These are phyloP conservation scores for Plenodomus biglobosus DNA, from an alignment of 2,329 filamentous ascomycete species.

Conservation along the genomic window DNA sequence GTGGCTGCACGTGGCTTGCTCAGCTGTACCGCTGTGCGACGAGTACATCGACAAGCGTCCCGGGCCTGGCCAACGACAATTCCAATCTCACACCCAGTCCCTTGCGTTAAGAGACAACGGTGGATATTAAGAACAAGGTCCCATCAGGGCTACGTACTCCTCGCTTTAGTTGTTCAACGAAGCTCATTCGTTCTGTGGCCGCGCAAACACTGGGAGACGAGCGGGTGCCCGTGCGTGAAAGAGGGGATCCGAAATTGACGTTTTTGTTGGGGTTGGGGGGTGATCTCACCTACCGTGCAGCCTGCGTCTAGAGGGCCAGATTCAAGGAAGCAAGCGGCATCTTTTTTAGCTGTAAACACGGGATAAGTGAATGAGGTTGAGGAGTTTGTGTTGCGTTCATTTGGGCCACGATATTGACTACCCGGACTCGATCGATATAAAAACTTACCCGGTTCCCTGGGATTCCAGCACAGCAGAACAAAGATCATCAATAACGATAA, in stretches of 20 bases:
- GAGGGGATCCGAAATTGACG: slow-evolving; percentile 4
- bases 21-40: neutral
- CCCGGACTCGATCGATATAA: slow-evolving; percentile 1
- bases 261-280: no score
- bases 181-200: neutral
- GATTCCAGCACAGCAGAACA: no score
- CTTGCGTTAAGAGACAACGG: neutral
- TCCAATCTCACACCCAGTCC: neutral
- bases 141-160: neutral
- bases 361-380: neutral
- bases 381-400: neutral
- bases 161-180: neutral
- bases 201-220: neutral
- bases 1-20: neutral
- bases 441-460: neutral
- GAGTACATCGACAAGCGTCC: neutral
- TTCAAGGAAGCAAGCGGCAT: neutral
- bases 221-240: neutral
- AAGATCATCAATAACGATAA: neutral
- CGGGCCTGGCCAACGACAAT: neutral
- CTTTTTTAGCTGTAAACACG: neutral
- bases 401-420: neutral
- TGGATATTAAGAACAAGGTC: neutral
- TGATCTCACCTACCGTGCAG: neutral
- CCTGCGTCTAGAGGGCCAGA: neutral